phyloP scores from a whole-genome alignment of 2,329 filamentous ascomycete genomes.

The Teratosphaeria zuluensis region DNA sequence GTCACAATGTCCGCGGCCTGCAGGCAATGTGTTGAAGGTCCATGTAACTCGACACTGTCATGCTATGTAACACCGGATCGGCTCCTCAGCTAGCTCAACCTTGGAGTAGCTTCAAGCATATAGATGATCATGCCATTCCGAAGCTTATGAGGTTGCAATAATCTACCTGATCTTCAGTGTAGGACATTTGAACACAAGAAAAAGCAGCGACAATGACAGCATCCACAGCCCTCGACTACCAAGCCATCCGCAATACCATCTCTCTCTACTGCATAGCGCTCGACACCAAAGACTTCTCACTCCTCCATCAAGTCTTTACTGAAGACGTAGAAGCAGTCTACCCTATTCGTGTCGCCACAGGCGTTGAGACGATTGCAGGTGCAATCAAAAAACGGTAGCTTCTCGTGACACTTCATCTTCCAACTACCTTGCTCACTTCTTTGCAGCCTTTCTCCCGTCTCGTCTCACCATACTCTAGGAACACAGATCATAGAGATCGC shows the following conservation, averaged over 20 bases:
- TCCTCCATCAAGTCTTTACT: slow-evolving; percentile 32
- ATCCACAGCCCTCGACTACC: slow-evolving; percentile 21
- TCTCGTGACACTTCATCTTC: background rate
- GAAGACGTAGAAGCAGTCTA: slow-evolving; percentile 32
- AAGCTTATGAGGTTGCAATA: background rate
- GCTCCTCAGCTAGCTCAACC: background rate
- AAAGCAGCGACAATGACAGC: slow-evolving; percentile 2
- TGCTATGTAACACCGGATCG: background rate
- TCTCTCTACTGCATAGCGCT: slow-evolving; percentile 36
- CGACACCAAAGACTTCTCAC: slow-evolving; percentile 32
- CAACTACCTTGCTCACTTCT: background rate
- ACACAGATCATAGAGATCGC: slow-evolving; percentile 31
- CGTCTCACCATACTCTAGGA: slow-evolving; percentile 34
- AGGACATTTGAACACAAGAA: background rate
- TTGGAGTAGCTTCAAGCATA: background rate
- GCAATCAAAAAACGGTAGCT: slow-evolving; percentile 24
- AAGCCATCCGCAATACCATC: slow-evolving; percentile 34
- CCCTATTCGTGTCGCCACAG: slow-evolving; percentile 24
- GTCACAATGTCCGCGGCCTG: background rate
- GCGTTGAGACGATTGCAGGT: slow-evolving; percentile 23
- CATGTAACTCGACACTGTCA: background rate
- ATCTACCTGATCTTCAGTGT: background rate
- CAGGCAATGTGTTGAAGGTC: background rate
- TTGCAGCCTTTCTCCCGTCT: slow-evolving; percentile 29
- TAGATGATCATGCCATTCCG: background rate